Conservation (phyloP, 352 stramenopile genomes). For the Phytophthora nicotianae region DNA sequence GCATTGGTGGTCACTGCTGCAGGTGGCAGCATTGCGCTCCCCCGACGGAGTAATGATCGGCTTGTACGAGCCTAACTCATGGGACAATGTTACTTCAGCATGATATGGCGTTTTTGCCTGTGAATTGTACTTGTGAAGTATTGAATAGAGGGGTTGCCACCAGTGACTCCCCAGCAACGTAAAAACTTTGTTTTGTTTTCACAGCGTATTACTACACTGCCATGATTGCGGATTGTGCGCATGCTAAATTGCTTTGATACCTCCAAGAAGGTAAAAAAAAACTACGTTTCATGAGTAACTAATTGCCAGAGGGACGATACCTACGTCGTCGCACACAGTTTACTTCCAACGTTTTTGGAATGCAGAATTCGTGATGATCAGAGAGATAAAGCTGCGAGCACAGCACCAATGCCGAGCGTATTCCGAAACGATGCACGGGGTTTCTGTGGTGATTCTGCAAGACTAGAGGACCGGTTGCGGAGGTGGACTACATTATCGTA, state of each 20-base stretch:
- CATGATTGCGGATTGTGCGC: no score
- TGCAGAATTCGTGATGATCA: conserved; percentile 9
- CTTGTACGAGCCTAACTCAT: conserved; percentile 90
- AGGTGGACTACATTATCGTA: conserved; percentile 16
- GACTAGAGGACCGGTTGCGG: conserved; percentile 1
- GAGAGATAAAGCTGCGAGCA: conserved; percentile 42
- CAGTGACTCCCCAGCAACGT: no score
- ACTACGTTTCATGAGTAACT: neutral
- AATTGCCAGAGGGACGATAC: conserved; percentile 11
- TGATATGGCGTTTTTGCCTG: conserved; percentile 24
- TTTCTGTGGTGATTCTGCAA: neutral
- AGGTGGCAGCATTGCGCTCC: conserved; percentile 87
- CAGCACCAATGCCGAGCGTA: conserved; percentile 49
- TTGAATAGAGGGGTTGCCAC: neutral
- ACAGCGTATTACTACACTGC: no score
- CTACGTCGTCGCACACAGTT: conserved; percentile 7
- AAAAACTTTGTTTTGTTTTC: no score
- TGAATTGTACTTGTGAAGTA: neutral
- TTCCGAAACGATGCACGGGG: conserved; percentile 31
- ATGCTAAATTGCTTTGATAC: neutral
- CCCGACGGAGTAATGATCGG: conserved; percentile 93
- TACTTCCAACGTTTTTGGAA: neutral
- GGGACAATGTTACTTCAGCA: conserved; percentile 83
- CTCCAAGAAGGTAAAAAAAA: conserved; percentile 2
- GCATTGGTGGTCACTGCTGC: conserved; percentile 6